phyloP scores from a whole-genome alignment of 345 rosid species.

The Gossypium stocksii region DNA sequence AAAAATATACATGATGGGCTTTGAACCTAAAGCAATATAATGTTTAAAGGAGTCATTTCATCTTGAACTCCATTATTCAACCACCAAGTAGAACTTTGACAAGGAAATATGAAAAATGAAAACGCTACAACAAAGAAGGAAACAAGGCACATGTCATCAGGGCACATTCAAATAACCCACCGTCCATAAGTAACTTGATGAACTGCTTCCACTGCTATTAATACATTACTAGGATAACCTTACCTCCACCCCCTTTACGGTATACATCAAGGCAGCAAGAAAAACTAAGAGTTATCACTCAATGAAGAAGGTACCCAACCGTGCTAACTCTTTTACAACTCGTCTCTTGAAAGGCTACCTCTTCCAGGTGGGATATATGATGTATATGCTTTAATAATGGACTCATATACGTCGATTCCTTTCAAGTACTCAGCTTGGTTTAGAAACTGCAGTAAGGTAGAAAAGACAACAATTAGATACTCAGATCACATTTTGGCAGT shows the following conservation, averaged over 20 bases:
- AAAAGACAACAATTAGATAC: conserved; percentile 10
- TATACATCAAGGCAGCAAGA: background rate
- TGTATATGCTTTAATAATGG: conserved; percentile 62
- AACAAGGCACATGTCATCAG: background rate
- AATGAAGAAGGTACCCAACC: too few species aligned
- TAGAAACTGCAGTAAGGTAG: conserved; percentile 54
- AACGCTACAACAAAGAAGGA: background rate
- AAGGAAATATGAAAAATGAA: background rate
- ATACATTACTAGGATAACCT: background rate
- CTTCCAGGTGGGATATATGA: conserved; percentile 34
- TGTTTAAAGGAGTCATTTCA: conserved; percentile 6
- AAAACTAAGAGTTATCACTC: background rate
- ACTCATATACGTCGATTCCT: conserved; percentile 71
- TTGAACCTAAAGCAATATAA: too few species aligned
- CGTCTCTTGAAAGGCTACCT: conserved; percentile 48
- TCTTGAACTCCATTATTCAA: background rate
- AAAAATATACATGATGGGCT: too few species aligned
- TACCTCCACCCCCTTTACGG: background rate
- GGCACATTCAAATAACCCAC: background rate
- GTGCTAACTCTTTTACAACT: conserved; percentile 39
- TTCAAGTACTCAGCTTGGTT: conserved; percentile 73
- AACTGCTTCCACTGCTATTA: conserved; percentile 6
- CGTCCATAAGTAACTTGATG: background rate
- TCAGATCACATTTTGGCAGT: background rate
- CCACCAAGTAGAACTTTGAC: background rate